Conservation (phyloP, 257 asterid genomes). For the Paulownia fortunei region DNA sequence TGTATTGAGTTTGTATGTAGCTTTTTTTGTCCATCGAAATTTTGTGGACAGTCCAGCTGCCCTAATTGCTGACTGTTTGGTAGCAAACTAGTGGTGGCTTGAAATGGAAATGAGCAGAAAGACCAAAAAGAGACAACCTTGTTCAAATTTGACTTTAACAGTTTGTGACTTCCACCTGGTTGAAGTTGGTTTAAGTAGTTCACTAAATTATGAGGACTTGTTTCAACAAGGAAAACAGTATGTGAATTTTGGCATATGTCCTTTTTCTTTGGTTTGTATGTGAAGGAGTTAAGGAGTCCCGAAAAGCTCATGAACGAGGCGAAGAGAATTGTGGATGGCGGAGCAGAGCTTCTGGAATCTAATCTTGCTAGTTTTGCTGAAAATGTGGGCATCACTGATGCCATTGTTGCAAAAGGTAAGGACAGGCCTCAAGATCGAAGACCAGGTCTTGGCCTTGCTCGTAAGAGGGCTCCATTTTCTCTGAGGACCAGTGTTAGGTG, state of each 20-base stretch:
- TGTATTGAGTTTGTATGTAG: not conserved
- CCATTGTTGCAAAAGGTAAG: constrained; percentile 48
- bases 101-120: not conserved
- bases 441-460: constrained; percentile 75
- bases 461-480: constrained; percentile 66
- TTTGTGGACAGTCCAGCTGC: constrained; percentile 16
- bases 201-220: not conserved
- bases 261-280: constrained; percentile 22
- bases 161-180: constrained; percentile 20
- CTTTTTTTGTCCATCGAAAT: not conserved
- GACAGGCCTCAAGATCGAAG: constrained; percentile 70
- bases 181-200: not conserved
- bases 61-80: constrained; percentile 9
- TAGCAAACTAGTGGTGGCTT: not conserved
- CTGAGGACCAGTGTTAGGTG: constrained; percentile 66
- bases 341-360: constrained; percentile 59
- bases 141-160: not conserved
- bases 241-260: constrained; percentile 1
- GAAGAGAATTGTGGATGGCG: constrained; percentile 63
- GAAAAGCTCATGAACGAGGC: constrained; percentile 75
- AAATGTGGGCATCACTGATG: constrained; percentile 42
- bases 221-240: not conserved
- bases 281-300: constrained; percentile 56
- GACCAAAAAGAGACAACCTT: not conserved
- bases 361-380: constrained; percentile 40